phyloP scores from a whole-genome alignment of 2,329 filamentous ascomycete genomes.

The Didymella arachidicola region DNA sequence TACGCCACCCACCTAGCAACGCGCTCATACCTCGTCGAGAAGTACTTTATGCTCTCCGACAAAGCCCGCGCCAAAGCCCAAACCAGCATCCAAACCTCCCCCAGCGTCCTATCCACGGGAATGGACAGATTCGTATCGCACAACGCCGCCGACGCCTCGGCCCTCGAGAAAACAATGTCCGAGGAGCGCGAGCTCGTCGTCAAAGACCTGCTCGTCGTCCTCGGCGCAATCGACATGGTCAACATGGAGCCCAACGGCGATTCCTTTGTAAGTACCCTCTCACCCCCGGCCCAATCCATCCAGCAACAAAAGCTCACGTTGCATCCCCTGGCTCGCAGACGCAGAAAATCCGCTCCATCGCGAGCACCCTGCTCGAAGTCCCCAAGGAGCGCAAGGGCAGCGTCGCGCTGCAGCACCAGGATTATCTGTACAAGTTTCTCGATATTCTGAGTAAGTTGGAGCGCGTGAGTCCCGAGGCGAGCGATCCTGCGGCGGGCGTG shows the following conservation, averaged over 20 bases:
- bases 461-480: conserved; percentile 60
- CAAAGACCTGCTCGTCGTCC: conserved; percentile 76
- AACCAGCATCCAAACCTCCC: conserved; percentile 50
- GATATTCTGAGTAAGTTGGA: conserved; percentile 79
- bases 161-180: conserved; percentile 70
- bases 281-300: conserved; percentile 23
- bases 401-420: conserved; percentile 68
- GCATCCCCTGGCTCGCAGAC: conserved; percentile 59
- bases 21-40: conserved; percentile 83
- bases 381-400: conserved; percentile 62
- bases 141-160: conserved; percentile 44
- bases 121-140: conserved; percentile 40
- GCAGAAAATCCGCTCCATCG: conserved; percentile 84
- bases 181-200: conserved; percentile 83
- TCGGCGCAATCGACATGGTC: conserved; percentile 80
- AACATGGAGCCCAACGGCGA: conserved; percentile 79
- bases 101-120: conserved; percentile 35
- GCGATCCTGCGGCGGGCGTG: conserved; percentile 47
- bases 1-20: conserved; percentile 83
- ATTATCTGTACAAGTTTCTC: conserved; percentile 75
- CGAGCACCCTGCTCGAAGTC: conserved; percentile 76
- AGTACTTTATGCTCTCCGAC: conserved; percentile 80
- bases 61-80: conserved; percentile 59
- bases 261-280: conserved; percentile 63
- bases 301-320: conserved; percentile 44